These are phyloP conservation scores for Malania oleifera DNA, from an alignment of 164 flowering plant species.

Conservation along the genomic window DNA sequence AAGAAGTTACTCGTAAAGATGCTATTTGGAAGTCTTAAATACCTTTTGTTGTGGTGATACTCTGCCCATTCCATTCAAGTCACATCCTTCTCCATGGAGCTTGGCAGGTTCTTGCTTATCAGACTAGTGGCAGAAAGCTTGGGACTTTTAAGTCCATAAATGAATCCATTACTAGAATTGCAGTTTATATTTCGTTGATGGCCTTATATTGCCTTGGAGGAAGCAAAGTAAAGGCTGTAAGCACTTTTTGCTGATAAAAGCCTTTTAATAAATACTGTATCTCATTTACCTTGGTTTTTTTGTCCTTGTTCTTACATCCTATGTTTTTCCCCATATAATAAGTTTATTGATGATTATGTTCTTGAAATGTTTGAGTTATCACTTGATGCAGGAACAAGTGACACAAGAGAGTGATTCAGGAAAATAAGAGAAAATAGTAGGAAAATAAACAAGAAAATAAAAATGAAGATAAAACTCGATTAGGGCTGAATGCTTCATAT, in stretches of 20 bases:
- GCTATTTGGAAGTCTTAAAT: neutral
- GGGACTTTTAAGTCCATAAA: constrained; percentile 78
- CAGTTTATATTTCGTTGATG: constrained; percentile 84
- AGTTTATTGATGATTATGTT: too few relatives aligned
- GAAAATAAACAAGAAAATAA: too few relatives aligned
- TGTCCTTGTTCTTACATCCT: neutral
- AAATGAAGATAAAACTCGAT: too few relatives aligned
- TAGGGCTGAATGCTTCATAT: too few relatives aligned
- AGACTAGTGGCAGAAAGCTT: constrained; percentile 81
- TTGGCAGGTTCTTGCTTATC: constrained; percentile 73
- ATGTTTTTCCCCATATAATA: too few relatives aligned
- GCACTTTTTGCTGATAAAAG: constrained; percentile 17
- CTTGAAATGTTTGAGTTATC: too few relatives aligned
- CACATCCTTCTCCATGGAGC: constrained; percentile 14
- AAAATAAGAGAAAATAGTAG: too few relatives aligned
- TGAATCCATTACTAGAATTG: constrained; percentile 86
- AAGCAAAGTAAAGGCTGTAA: constrained; percentile 90
- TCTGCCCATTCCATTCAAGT: neutral
- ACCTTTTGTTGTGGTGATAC: neutral
- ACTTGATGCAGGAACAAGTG: too few relatives aligned
- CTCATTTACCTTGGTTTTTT: neutral
- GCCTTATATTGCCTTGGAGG: constrained; percentile 91
- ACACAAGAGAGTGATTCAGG: too few relatives aligned
- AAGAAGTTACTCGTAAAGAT: constrained; percentile 5
- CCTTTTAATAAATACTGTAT: neutral